Percentiles rank a stretch among this genome's conserved stretches.
These are phyloP conservation scores for Melastoma malabathricum DNA, from an alignment of 345 rosid genomes.

Conservation along the genomic window DNA sequence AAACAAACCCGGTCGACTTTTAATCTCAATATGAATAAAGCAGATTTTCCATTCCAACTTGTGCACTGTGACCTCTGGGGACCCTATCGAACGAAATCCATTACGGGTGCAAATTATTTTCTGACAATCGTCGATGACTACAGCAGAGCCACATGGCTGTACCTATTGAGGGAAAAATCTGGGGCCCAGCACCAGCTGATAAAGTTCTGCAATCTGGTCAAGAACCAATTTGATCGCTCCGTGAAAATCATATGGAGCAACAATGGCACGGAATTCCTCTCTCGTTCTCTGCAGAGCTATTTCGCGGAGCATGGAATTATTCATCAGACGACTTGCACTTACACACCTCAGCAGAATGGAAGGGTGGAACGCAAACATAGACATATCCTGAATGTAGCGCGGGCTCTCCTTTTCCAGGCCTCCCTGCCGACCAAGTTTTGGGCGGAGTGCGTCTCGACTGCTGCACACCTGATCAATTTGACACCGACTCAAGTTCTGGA, in stretches of 20 bases:
- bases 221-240: background rate
- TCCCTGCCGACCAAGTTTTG: background rate
- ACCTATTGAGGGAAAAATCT: background rate
- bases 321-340: slow-evolving; percentile 4
- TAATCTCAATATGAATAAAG: no score
- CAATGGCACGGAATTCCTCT: background rate
- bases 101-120: slow-evolving; percentile 1
- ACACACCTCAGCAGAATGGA: slow-evolving; percentile 8
- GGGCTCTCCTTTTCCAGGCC: background rate
- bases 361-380: slow-evolving; percentile 2
- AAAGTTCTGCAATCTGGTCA: background rate
- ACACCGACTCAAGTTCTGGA: background rate
- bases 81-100: background rate
- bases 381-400: background rate
- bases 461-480: background rate
- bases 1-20: slow-evolving; percentile 4
- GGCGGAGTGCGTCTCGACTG: background rate
- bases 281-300: background rate
- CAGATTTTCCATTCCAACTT: no score
- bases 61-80: slow-evolving; percentile 5
- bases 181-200: background rate
- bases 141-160: background rate
- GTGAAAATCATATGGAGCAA: background rate
- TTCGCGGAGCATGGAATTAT: background rate
- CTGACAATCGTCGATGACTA: background rate